phyloP scores from a whole-genome alignment of 2,329 filamentous ascomycete species.

The Fusarium agapanthi region DNA sequence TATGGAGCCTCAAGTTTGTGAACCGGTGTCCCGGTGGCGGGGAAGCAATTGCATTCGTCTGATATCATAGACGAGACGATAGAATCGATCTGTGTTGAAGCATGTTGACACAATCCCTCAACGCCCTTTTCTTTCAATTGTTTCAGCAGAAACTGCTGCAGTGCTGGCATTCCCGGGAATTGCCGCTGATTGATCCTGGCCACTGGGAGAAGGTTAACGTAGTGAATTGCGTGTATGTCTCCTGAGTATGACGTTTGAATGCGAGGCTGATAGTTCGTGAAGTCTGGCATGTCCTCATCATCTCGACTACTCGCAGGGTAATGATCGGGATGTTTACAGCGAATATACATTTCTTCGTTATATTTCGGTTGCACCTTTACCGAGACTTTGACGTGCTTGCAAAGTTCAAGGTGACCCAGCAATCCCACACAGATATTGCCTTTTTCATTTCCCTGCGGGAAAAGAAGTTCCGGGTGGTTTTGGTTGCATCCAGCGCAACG shows the following conservation, averaged over 20 bases:
- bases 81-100: not conserved
- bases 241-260: not conserved
- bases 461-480: not conserved
- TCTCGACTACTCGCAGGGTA: not conserved
- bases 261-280: fast-evolving
- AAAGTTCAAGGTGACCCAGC: not conserved
- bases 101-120: not conserved
- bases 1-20: not conserved
- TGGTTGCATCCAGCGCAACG: not conserved
- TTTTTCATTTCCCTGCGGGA: not conserved
- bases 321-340: not conserved
- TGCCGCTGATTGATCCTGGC: not conserved
- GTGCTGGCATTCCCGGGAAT: not conserved
- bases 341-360: fast-evolving
- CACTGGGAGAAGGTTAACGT: not conserved
- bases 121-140: not conserved
- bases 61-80: not conserved
- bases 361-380: not conserved
- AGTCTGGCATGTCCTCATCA: fast-evolving
- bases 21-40: not conserved
- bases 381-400: not conserved
- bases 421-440: not conserved
- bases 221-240: fast-evolving
- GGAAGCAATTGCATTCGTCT: conserved; percentile 2
- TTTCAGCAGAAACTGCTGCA: not conserved